Evolutionary conservation across 2,329 filamentous ascomycete species (phyloP).

Genomic region (Furcasterigmium sp.): DNA sequence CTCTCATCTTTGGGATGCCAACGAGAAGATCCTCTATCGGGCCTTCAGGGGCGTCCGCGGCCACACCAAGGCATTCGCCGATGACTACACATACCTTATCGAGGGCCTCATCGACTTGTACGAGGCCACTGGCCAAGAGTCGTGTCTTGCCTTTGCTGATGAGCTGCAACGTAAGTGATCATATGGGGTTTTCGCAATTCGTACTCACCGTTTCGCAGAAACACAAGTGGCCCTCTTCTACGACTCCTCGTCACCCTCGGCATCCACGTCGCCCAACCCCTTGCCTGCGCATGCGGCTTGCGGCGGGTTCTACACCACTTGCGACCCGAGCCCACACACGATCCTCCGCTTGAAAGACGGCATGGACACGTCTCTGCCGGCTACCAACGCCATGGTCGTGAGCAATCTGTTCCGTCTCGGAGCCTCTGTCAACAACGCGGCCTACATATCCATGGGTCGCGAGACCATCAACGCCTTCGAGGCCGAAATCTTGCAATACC

Average conservation of each 20-base stretch:
- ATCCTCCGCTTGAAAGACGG: slow-evolving; percentile 90
- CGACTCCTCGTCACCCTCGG: slow-evolving; percentile 46
- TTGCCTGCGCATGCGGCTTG: slow-evolving; percentile 27
- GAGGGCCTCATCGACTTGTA: slow-evolving; percentile 80
- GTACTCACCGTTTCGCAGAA: slow-evolving; percentile 35
- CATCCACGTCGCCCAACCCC: slow-evolving; percentile 25
- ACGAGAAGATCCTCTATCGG: slow-evolving; percentile 60
- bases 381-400: slow-evolving; percentile 82
- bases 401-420: slow-evolving; percentile 81
- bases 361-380: slow-evolving; percentile 89
- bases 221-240: slow-evolving; percentile 74
- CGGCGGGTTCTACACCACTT: slow-evolving; percentile 71
- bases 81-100: slow-evolving; percentile 90
- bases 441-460: slow-evolving; percentile 60
- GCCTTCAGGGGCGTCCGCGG: slow-evolving; percentile 64
- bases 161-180: slow-evolving; percentile 61
- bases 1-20: slow-evolving; percentile 64
- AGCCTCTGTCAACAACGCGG: slow-evolving; percentile 59
- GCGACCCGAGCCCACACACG: slow-evolving; percentile 56
- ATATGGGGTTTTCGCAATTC: neutral
- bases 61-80: slow-evolving; percentile 73
- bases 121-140: slow-evolving; percentile 71
- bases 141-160: slow-evolving; percentile 75
- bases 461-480: slow-evolving; percentile 82
- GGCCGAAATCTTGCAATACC: slow-evolving; percentile 86